phyloP scores from a whole-genome alignment of 73 alveolate species.

The Effrenium voratum region DNA sequence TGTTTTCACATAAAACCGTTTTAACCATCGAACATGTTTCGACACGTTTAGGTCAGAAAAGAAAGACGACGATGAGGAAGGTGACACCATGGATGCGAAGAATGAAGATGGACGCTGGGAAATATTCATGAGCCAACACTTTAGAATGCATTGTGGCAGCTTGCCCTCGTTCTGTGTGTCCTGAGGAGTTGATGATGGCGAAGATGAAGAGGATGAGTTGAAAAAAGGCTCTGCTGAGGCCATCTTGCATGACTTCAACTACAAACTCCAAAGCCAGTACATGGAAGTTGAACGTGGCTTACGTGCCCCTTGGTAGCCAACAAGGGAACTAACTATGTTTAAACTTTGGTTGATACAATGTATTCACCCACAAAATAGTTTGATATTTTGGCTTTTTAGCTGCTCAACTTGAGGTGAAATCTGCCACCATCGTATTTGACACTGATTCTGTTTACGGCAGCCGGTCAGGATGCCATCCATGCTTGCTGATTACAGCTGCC shows the following conservation, averaged over 20 bases:
- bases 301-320: neutral
- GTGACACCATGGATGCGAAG: too few relatives aligned
- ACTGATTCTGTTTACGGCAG: neutral
- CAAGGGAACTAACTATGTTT: too few relatives aligned
- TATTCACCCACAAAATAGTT: neutral
- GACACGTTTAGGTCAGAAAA: conserved; percentile 10
- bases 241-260: neutral
- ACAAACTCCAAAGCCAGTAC: neutral
- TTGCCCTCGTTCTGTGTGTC: too few relatives aligned
- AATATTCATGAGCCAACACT: too few relatives aligned
- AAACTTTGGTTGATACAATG: too few relatives aligned
- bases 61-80: conserved; percentile 14
- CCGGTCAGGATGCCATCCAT: neutral
- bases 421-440: neutral
- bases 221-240: neutral
- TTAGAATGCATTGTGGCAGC: too few relatives aligned
- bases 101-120: too few relatives aligned
- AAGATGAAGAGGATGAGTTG: neutral
- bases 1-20: too few relatives aligned
- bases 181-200: neutral
- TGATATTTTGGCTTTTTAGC: neutral
- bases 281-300: neutral
- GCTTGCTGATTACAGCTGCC: neutral
- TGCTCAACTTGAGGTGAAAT: neutral
- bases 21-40: too few relatives aligned